Evolutionary conservation across 495 filamentous ascomycete genomes (phyloP).

Genomic region (Penicillium argentinense): DNA sequence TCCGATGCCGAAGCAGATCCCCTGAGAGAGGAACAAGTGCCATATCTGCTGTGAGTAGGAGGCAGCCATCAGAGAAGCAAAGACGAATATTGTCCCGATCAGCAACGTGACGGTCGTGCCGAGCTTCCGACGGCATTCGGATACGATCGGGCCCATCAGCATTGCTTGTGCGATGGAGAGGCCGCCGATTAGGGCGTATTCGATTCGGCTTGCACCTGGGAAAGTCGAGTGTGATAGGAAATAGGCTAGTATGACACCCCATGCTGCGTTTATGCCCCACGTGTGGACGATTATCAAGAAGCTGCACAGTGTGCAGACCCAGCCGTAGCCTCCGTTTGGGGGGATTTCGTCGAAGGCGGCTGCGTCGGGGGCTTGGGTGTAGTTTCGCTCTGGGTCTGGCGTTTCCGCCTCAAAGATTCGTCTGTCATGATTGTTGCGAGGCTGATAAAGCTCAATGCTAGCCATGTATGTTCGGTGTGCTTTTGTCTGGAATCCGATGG

Average conservation of each 20-base stretch:
- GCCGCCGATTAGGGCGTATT: conserved; percentile 16
- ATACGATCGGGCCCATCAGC: conserved; percentile 7
- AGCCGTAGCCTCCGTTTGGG: conserved; percentile 45
- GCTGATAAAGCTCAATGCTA: no score
- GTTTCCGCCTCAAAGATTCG: no score
- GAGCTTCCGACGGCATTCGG: conserved; percentile 33
- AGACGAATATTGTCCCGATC: conserved; percentile 39
- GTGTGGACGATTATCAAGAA: conserved; percentile 41
- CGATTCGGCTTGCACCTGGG: conserved; percentile 3
- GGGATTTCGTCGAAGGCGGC: conserved; percentile 4
- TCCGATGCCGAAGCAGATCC: conserved; percentile 48
- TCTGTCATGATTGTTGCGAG: no score
- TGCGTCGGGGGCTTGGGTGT: background rate
- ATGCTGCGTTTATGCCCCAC: conserved; percentile 39
- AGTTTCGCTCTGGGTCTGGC: background rate
- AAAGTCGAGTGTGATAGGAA: conserved; percentile 13
- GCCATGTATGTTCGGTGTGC: no score
- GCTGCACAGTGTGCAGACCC: conserved; percentile 35
- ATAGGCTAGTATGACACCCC: conserved; percentile 8
- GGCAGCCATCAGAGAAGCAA: conserved; percentile 42
- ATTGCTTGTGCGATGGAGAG: conserved; percentile 1
- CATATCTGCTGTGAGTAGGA: conserved; percentile 46
- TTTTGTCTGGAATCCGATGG: no score
- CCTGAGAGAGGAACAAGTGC: conserved; percentile 55
- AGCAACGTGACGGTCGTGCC: conserved; percentile 39